Percentiles rank a stretch among this genome's conserved stretches.
phyloP scores from a whole-genome alignment of 2,329 filamentous ascomycete species.

The Fusarium subglutinans region DNA sequence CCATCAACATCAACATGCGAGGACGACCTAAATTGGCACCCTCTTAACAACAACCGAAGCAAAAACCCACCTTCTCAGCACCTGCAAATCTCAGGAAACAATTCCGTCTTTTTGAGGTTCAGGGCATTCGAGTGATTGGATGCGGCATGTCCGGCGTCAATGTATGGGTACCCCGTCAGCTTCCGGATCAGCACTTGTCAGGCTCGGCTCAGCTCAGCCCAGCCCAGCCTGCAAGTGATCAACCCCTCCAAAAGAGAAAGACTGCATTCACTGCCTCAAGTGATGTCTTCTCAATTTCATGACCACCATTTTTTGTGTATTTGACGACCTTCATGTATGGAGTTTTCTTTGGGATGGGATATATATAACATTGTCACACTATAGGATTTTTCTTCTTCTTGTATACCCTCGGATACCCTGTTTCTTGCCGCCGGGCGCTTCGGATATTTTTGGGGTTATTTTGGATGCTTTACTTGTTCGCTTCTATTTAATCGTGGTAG shows the following conservation, averaged over 20 bases:
- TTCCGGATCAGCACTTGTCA: constrained; percentile 37
- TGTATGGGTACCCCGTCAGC: constrained; percentile 35
- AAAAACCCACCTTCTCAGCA: background rate
- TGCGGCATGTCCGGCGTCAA: constrained; percentile 35
- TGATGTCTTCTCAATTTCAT: constrained; percentile 12
- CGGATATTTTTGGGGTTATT: constrained; percentile 4
- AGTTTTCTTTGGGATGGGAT: constrained; percentile 16
- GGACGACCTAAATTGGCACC: constrained; percentile 5
- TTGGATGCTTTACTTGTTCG: constrained; percentile 1
- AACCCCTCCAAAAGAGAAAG: background rate
- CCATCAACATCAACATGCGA: background rate
- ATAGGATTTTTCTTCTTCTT: constrained; percentile 12
- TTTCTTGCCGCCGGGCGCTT: constrained; percentile 25
- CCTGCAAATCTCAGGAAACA: background rate
- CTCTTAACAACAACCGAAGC: constrained; percentile 11
- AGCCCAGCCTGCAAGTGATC: constrained; percentile 6
- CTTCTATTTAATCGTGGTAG: constrained; percentile 16
- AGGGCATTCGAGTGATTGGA: constrained; percentile 31
- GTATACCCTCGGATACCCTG: constrained; percentile 33
- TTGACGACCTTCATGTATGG: constrained; percentile 23
- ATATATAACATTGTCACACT: background rate
- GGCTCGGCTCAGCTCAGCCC: constrained; percentile 13
- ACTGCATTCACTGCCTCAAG: constrained; percentile 21
- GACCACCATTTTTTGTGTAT: constrained; percentile 13
- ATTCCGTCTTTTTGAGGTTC: background rate